phyloP scores from a whole-genome alignment of 768 basidiomycete genomes.

The Trametes cingulata region DNA sequence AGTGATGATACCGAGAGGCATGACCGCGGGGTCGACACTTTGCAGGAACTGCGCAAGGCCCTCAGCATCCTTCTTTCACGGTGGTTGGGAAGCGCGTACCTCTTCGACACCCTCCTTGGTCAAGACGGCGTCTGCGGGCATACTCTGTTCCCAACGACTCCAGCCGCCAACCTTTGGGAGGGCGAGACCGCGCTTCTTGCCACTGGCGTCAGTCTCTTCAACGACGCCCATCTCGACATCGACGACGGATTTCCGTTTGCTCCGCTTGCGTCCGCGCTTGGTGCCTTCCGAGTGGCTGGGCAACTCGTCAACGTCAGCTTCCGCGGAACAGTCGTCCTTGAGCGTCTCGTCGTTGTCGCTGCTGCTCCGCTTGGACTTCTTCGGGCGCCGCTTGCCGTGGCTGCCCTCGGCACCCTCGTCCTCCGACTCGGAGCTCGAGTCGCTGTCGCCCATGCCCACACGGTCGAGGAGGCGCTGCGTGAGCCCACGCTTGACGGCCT shows the following conservation, averaged over 20 bases:
- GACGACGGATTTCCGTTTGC: slow-evolving; percentile 22
- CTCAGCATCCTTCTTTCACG: background rate
- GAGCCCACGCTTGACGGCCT: slow-evolving; percentile 77
- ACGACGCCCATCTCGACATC: slow-evolving; percentile 37
- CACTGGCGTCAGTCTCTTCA: slow-evolving; percentile 24
- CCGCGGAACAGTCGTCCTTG: slow-evolving; percentile 19
- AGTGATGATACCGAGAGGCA: slow-evolving; percentile 90
- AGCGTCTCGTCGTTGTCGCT: slow-evolving; percentile 31
- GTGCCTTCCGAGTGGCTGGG: background rate
- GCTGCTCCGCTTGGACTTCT: slow-evolving; percentile 13
- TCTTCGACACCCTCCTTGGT: slow-evolving; percentile 74
- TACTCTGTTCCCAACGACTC: slow-evolving; percentile 63
- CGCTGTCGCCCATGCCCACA: slow-evolving; percentile 69
- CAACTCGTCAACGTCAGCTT: slow-evolving; percentile 1
- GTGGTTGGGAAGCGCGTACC: slow-evolving; percentile 44
- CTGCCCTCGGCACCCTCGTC: slow-evolving; percentile 7
- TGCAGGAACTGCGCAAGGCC: slow-evolving; percentile 62
- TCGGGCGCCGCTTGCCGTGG: slow-evolving; percentile 8
- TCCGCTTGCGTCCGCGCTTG: slow-evolving; percentile 16
- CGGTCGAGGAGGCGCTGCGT: slow-evolving; percentile 75
- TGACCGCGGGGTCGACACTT: slow-evolving; percentile 76
- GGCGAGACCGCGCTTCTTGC: slow-evolving; percentile 24
- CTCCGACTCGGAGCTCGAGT: slow-evolving; percentile 53
- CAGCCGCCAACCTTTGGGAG: slow-evolving; percentile 37
- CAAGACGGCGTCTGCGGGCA: slow-evolving; percentile 87